A percentile compares a stretch with the other conserved stretches of the same genome.
These are phyloP conservation scores for Prunus padus DNA, from an alignment of 306 rosid species.

Conservation along the genomic window DNA sequence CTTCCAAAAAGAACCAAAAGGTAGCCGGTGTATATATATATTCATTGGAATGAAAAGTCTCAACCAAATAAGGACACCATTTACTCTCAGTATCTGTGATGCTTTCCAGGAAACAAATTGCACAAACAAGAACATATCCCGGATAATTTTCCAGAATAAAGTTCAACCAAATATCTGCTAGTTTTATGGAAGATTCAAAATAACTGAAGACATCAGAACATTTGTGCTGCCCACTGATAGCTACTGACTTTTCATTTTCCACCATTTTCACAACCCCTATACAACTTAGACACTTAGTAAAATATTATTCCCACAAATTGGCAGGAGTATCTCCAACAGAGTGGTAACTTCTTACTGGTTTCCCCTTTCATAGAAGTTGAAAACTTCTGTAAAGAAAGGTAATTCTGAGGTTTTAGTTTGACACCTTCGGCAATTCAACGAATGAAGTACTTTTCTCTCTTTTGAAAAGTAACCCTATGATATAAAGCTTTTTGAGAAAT, in stretches of 20 bases:
- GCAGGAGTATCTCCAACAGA: too few species aligned
- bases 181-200: background rate
- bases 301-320: background rate
- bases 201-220: background rate
- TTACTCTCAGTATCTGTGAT: background rate
- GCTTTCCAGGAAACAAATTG: background rate
- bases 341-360: too few species aligned
- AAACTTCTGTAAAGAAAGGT: too few species aligned
- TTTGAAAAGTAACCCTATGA: too few species aligned
- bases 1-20: background rate
- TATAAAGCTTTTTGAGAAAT: too few species aligned
- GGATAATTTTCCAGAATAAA: background rate
- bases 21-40: background rate
- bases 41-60: background rate
- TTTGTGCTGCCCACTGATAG: background rate
- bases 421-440: too few species aligned
- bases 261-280: background rate
- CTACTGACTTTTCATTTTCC: slow-evolving; percentile 1
- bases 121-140: background rate
- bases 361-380: too few species aligned
- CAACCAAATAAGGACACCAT: background rate
- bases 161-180: background rate
- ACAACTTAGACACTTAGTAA: background rate
- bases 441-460: too few species aligned
- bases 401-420: too few species aligned